Conservation (phyloP, 1,284 basidiomycete genomes). For the Marasmius oreades region DNA sequence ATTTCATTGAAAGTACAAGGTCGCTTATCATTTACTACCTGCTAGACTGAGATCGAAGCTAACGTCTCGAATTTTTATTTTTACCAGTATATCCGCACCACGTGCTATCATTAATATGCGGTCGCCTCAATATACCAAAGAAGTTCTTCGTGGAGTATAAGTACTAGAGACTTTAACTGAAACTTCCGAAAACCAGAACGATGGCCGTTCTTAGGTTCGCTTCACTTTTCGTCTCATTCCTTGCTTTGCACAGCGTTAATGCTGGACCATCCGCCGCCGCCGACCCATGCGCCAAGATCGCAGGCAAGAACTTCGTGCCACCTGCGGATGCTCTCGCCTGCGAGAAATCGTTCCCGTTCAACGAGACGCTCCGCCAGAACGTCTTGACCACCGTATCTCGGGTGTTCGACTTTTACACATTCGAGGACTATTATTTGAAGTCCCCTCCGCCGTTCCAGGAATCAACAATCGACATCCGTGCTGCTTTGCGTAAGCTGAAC, state of each 20-base stretch:
- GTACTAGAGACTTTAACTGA: not conserved
- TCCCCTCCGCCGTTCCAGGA: conserved; percentile 61
- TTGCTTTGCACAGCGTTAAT: not conserved
- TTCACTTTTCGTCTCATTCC: not conserved
- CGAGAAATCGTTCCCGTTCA: conserved; percentile 59
- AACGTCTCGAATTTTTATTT: not conserved
- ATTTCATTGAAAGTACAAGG: not conserved
- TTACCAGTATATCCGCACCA: not conserved
- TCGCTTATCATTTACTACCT: not conserved
- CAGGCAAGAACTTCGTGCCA: conserved; percentile 43
- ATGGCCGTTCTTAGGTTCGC: not conserved
- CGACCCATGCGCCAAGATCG: conserved; percentile 50
- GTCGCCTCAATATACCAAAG: not conserved
- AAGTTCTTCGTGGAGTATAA: not conserved
- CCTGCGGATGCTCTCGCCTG: conserved; percentile 57
- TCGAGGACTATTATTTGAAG: conserved; percentile 58
- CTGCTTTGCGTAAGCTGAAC: conserved; percentile 44
- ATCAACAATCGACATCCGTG: conserved; percentile 53
- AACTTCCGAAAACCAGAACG: not conserved
- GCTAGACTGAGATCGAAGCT: not conserved
- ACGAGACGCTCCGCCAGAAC: conserved; percentile 59
- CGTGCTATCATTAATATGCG: not conserved
- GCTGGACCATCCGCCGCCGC: conserved; percentile 20
- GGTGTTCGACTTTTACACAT: conserved; percentile 64
- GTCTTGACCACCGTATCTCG: conserved; percentile 48